Percentiles rank a stretch among this genome's conserved stretches.
Conservation (phyloP, 2,329 filamentous ascomycete genomes). For the Penicillium hordei region DNA sequence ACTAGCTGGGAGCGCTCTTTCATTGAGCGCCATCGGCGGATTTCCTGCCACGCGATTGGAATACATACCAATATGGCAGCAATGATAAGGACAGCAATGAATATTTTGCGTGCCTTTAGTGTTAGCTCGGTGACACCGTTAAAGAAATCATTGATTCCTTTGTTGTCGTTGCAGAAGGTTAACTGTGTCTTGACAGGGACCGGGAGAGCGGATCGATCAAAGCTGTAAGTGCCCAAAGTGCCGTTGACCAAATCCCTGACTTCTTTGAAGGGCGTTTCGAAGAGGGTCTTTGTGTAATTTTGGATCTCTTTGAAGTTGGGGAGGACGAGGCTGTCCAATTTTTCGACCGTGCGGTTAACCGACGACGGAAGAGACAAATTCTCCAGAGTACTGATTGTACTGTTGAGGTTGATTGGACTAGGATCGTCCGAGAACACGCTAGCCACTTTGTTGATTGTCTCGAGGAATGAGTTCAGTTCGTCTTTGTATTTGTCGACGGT, state of each 20-base stretch:
- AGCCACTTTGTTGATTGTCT: constrained; percentile 58
- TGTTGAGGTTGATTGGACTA: constrained; percentile 64
- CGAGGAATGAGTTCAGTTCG: constrained; percentile 53
- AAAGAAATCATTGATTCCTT: constrained; percentile 82
- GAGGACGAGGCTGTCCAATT: constrained; percentile 70
- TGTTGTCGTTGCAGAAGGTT: constrained; percentile 84
- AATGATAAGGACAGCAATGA: constrained; percentile 71
- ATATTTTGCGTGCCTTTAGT: constrained; percentile 68
- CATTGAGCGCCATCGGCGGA: constrained; percentile 72
- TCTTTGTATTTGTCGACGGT: constrained; percentile 52
- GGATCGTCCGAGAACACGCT: constrained; percentile 49
- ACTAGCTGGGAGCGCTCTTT: constrained; percentile 68
- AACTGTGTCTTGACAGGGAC: constrained; percentile 79
- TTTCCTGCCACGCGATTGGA: constrained; percentile 78
- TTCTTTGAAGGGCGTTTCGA: constrained; percentile 76
- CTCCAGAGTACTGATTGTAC: constrained; percentile 65
- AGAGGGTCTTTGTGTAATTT: constrained; percentile 73
- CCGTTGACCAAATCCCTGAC: constrained; percentile 72
- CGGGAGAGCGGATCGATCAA: constrained; percentile 76
- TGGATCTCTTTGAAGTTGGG: constrained; percentile 82
- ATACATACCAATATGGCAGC: constrained; percentile 71
- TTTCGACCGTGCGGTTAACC: constrained; percentile 67
- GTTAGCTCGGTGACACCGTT: constrained; percentile 65
- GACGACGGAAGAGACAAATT: constrained; percentile 67
- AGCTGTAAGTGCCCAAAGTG: constrained; percentile 70